Base-by-base conservation (phyloP, 2,329 filamentous ascomycete genomes). In the Pseudocercospora ulei region DNA sequence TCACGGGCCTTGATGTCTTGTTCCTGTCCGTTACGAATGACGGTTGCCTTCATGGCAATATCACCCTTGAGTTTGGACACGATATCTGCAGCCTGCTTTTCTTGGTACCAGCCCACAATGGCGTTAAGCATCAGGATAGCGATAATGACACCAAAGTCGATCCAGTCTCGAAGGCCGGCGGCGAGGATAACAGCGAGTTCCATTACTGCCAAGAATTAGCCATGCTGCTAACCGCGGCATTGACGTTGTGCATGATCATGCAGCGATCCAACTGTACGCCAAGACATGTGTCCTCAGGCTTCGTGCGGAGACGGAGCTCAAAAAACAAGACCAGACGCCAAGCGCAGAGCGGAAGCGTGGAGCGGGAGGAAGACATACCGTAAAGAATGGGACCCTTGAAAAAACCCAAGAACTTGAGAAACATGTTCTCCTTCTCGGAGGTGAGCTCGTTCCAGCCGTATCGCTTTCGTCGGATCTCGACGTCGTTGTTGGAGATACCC, bases 71-170 rank as follows among this genome's bases (percentile, higher is more conserved):
- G 66, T 47, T 69, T 75, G 40, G 79, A 79, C 55, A 82, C 79
- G 56, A 83, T 78, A 63, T 84, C 80, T 51, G 78, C 80, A 54
- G 80, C 80, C 64, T 83, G 79, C 68, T 84, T 84, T 65, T 84
- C 80, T 62, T 83, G 80, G 62, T 84, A 83, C 75, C 79, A 84
- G 68, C 80, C 80, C 61, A 83, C 80, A 48, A 78, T 66, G 50
- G 80, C 80, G 66, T 85, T 85, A 47, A 85, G 76, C 58, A 78
- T 54, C 39, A 85, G 67, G 62, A 85, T 84, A 68, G 73, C 80
- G 54, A 78, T 74, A 60, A 84, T 84, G 61, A 85, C 78, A 72
- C 78, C 79, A 52, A 83, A 72, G 67, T 85, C 80, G 49, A 82
- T 72, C 79, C 79, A 84, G 64, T 82, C 78, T 60, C 72, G 71